These are phyloP conservation scores for Takashimella tepidaria DNA, from an alignment of 1,284 basidiomycete genomes.

Conservation along the genomic window DNA sequence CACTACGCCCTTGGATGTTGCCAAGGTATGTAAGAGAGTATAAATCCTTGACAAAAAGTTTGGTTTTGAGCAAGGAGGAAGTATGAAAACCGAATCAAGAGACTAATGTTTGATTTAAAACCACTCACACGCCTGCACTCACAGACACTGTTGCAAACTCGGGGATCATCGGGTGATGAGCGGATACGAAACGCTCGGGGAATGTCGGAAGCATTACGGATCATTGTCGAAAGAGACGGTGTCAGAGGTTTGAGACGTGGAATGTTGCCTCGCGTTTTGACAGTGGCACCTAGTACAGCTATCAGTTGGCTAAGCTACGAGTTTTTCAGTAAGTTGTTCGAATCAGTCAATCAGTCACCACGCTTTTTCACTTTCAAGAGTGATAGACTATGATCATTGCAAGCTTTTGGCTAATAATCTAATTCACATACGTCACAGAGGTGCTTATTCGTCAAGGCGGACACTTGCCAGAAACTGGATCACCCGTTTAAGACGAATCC, in stretches of 20 bases:
- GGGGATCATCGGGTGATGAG: constrained; percentile 73
- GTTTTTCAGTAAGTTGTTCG: constrained; percentile 80
- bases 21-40: constrained; percentile 58
- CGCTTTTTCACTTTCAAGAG: background rate
- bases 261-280: constrained; percentile 83
- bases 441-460: constrained; percentile 42
- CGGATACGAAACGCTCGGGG: constrained; percentile 80
- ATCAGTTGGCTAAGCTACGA: constrained; percentile 96
- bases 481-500: constrained; percentile 5
- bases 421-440: constrained; percentile 24
- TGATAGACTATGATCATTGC: background rate
- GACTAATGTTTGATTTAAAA: background rate
- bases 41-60: too few relatives aligned
- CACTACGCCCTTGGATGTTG: constrained; percentile 97
- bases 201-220: constrained; percentile 80
- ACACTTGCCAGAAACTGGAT: constrained; percentile 38
- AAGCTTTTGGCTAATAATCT: background rate
- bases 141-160: constrained; percentile 68
- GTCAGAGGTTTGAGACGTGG: constrained; percentile 80
- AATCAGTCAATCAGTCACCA: background rate
- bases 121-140: background rate
- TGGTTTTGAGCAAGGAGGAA: too few relatives aligned
- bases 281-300: constrained; percentile 95
- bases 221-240: constrained; percentile 84
- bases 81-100: background rate